phyloP scores from a whole-genome alignment of 2,329 filamentous ascomycete species.

The Claviceps humidiphila region DNA sequence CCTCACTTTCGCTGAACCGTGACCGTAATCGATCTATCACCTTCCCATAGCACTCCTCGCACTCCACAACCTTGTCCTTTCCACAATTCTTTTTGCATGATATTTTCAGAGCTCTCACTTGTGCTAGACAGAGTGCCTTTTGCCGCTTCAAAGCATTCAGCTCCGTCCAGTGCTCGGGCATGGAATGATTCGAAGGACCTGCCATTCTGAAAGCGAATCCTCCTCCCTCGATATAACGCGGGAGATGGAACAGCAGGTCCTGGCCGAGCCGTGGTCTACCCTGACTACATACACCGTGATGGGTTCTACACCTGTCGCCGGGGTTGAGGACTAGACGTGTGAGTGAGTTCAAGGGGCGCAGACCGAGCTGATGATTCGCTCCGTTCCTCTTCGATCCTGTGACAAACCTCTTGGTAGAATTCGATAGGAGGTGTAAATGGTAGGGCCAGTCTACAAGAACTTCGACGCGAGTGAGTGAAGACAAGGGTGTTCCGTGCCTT shows the following conservation, averaged over 20 bases:
- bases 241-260: background rate
- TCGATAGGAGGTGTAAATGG: too few relatives aligned
- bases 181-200: slow-evolving; percentile 12
- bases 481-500: too few relatives aligned
- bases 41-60: slow-evolving; percentile 33
- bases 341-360: background rate
- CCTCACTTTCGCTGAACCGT: slow-evolving; percentile 21
- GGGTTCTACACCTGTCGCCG: background rate
- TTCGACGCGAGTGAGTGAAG: too few relatives aligned
- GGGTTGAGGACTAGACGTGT: background rate
- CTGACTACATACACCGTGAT: background rate
- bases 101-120: slow-evolving; percentile 28
- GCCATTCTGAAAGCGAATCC: slow-evolving; percentile 11
- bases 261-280: background rate
- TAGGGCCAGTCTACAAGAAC: too few relatives aligned
- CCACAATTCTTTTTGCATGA: slow-evolving; percentile 30
- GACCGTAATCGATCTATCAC: slow-evolving; percentile 31
- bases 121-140: slow-evolving; percentile 23
- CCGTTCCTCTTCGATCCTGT: background rate
- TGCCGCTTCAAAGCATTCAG: slow-evolving; percentile 20
- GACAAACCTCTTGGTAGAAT: too few relatives aligned
- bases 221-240: background rate
- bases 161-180: slow-evolving; percentile 28
- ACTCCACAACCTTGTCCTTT: slow-evolving; percentile 30
- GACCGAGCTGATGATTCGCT: background rate